Conservation (phyloP, 2,329 filamentous ascomycete species). For the Blumeria graminis region DNA sequence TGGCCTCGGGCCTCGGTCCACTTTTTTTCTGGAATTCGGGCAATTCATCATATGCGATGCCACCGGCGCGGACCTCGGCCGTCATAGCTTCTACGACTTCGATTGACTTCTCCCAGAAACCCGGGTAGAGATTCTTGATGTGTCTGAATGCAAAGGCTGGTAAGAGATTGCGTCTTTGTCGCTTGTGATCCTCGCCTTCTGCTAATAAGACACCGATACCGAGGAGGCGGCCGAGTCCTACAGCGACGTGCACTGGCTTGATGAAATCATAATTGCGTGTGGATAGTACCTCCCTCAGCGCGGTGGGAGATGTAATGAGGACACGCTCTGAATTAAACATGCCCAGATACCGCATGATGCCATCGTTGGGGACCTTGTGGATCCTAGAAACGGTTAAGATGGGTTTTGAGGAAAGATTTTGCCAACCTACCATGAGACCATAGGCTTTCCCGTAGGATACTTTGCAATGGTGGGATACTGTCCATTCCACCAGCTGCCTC, state of each 20-base stretch:
- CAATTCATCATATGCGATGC: conserved; percentile 14
- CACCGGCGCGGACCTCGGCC: conserved; percentile 20
- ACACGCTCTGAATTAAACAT: conserved; percentile 38
- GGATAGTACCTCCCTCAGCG: conserved; percentile 43
- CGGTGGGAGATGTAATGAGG: conserved; percentile 36
- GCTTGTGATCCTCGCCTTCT: conserved; percentile 77
- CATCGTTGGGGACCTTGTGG: conserved; percentile 37
- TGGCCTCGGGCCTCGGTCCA: conserved; percentile 3
- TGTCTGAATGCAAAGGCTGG: conserved; percentile 73
- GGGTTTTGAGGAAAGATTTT: background rate
- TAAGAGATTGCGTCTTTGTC: conserved; percentile 53
- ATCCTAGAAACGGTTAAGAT: conserved; percentile 19
- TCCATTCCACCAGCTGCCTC: conserved; percentile 21
- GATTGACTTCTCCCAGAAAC: conserved; percentile 58
- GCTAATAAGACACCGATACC: conserved; percentile 53
- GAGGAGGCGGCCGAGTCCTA: conserved; percentile 35
- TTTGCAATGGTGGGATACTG: conserved; percentile 18
- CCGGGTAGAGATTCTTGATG: conserved; percentile 59
- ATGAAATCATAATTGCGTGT: conserved; percentile 45
- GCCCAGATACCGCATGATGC: conserved; percentile 41
- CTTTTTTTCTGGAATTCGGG: conserved; percentile 4
- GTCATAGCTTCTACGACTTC: conserved; percentile 43
- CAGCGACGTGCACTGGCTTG: conserved; percentile 32
- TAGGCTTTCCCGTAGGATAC: conserved; percentile 18
- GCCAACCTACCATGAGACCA: conserved; percentile 15